Evolutionary conservation across 345 rosid genomes (phyloP).

Genomic region (Pistacia atlantica): DNA sequence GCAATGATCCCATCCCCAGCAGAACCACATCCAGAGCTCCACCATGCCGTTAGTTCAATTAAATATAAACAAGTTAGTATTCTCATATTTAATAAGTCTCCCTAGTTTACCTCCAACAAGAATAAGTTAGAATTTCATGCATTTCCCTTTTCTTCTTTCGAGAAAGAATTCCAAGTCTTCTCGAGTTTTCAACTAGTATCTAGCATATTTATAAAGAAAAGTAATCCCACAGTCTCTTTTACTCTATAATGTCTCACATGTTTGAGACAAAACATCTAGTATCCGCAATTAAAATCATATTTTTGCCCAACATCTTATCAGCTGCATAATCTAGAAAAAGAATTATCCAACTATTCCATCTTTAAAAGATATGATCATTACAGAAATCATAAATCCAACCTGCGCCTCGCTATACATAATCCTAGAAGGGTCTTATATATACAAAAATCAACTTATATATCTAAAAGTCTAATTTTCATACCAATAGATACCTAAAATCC

Average conservation of each 20-base stretch:
- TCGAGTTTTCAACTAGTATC: background rate
- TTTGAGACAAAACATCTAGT: background rate
- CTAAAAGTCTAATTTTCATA: conserved; percentile 5
- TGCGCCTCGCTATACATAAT: background rate
- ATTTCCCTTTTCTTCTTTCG: background rate
- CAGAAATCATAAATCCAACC: background rate
- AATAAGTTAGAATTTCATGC: conserved; percentile 2
- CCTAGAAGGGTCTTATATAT: background rate
- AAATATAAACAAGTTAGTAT: background rate
- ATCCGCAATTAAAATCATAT: background rate
- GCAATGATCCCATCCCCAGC: background rate
- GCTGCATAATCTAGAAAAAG: background rate
- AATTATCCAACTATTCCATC: background rate
- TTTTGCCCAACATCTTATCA: background rate
- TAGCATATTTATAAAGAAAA: background rate
- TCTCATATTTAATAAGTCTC: conserved; percentile 9
- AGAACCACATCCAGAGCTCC: background rate
- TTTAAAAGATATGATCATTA: background rate
- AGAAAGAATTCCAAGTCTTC: background rate
- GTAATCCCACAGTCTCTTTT: background rate
- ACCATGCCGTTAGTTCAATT: background rate
- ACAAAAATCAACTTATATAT: background rate
- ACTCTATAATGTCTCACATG: background rate
- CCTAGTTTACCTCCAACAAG: background rate
- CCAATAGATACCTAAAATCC: background rate